phyloP scores from a whole-genome alignment of 805 yeast genomes.

The Starmerella geochares region DNA sequence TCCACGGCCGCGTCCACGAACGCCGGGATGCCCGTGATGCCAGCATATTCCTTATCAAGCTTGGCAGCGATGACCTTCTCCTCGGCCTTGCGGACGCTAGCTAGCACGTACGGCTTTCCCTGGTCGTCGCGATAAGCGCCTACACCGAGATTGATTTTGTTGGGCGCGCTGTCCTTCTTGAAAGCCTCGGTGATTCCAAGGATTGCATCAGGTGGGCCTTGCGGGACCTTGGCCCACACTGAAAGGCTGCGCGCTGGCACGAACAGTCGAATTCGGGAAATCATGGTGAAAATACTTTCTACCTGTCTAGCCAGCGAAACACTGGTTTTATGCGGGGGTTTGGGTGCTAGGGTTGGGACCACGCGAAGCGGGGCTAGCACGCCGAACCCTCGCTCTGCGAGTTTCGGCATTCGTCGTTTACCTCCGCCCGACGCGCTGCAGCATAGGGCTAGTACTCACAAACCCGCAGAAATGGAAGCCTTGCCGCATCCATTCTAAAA shows the following conservation, averaged over 20 bases:
- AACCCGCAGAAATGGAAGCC: no score
- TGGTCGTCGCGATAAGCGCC: conserved; percentile 88
- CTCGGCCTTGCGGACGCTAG: conserved; percentile 63
- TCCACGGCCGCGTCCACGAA: conserved; percentile 59
- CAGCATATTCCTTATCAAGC: conserved; percentile 74
- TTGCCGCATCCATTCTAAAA: no score
- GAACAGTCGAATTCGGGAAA: neutral
- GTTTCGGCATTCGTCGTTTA: conserved; percentile 2
- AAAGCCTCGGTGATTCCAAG: conserved; percentile 62
- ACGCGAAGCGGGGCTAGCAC: neutral
- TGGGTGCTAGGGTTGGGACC: conserved; percentile 1
- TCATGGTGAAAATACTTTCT: neutral
- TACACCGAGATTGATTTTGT: conserved; percentile 54
- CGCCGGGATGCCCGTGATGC: conserved; percentile 66
- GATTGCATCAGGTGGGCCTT: conserved; percentile 81
- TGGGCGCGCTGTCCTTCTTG: conserved; percentile 46
- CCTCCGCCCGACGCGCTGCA: neutral
- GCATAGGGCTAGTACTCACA: no score
- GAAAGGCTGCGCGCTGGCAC: conserved; percentile 22
- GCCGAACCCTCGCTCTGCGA: neutral
- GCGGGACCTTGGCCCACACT: conserved; percentile 36
- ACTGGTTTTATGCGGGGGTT: conserved; percentile 7
- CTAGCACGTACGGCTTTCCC: conserved; percentile 84
- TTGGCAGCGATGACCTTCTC: conserved; percentile 38
- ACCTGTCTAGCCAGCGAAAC: neutral